Percentiles rank a stretch among this genome's conserved stretches.
These are phyloP conservation scores for Gaertneriomyces semiglobifer DNA, from an alignment of 192 early-diverging fungal genomes.

Conservation along the genomic window DNA sequence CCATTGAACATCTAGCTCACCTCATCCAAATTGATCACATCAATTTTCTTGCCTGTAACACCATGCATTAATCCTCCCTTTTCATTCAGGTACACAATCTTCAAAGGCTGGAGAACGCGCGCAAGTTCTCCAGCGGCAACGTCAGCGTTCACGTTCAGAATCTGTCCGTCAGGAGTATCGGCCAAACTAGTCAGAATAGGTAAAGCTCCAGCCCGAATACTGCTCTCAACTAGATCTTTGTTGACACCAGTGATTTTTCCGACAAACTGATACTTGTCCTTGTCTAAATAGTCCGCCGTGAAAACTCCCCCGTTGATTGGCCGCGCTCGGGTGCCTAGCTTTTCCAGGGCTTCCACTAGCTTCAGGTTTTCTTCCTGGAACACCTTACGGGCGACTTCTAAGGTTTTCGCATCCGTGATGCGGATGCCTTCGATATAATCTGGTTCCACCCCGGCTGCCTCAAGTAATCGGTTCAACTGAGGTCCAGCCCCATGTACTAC, in stretches of 20 bases:
- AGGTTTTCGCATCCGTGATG: slow-evolving; percentile 89
- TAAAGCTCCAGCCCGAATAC: slow-evolving; percentile 88
- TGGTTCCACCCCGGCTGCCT: slow-evolving; percentile 92
- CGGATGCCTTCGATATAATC: slow-evolving; percentile 96
- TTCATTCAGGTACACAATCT: slow-evolving; percentile 97
- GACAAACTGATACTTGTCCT: slow-evolving; percentile 91
- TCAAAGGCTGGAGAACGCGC: slow-evolving; percentile 91
- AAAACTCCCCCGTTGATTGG: slow-evolving; percentile 96
- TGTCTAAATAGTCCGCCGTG: slow-evolving; percentile 92
- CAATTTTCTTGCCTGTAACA: slow-evolving; percentile 91
- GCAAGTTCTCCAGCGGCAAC: slow-evolving; percentile 97
- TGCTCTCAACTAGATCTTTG: slow-evolving; percentile 89
- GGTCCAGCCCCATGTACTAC: slow-evolving; percentile 98
- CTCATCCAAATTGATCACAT: slow-evolving; percentile 97
- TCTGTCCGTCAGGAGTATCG: slow-evolving; percentile 92
- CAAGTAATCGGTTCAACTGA: slow-evolving; percentile 87
- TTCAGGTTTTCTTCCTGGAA: slow-evolving; percentile 96
- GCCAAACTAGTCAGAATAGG: slow-evolving; percentile 96
- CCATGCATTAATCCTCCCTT: slow-evolving; percentile 96
- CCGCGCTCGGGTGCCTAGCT: slow-evolving; percentile 89
- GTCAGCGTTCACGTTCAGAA: slow-evolving; percentile 98
- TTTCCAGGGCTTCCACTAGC: slow-evolving; percentile 94
- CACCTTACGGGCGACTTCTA: slow-evolving; percentile 91
- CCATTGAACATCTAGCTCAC: slow-evolving; percentile 40
- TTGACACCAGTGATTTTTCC: slow-evolving; percentile 88